Evolutionary conservation across 1,284 basidiomycete species (phyloP).

Genomic region (Pascua guehoae): DNA sequence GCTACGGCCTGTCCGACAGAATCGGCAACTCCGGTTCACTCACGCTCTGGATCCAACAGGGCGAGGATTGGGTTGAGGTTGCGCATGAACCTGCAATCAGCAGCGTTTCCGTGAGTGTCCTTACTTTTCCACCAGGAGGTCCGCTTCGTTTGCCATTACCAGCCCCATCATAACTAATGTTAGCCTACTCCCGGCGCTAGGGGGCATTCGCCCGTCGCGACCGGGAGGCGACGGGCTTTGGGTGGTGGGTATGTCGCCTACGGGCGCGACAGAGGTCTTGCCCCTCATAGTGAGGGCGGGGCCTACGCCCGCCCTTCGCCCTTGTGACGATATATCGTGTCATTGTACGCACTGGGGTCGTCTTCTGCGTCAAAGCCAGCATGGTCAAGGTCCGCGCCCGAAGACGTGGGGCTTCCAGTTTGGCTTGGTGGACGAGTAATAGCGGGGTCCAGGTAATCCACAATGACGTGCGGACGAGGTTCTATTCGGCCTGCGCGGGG

Average conservation of each 20-base stretch:
- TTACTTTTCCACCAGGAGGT: neutral
- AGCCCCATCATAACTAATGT: neutral
- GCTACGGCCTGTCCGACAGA: neutral
- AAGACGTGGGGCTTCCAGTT: too few relatives aligned
- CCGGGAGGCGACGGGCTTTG: too few relatives aligned
- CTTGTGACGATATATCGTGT: too few relatives aligned
- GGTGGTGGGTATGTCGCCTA: neutral
- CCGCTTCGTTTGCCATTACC: neutral
- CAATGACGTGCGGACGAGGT: too few relatives aligned
- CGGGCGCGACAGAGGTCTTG: neutral
- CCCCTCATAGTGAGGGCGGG: too few relatives aligned
- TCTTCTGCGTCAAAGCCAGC: too few relatives aligned
- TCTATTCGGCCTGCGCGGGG: too few relatives aligned
- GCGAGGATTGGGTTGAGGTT: constrained; percentile 12
- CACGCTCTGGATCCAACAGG: constrained; percentile 16
- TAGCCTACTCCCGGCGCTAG: neutral
- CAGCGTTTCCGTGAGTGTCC: neutral
- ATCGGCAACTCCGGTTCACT: neutral
- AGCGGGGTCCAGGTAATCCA: too few relatives aligned
- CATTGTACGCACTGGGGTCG: too few relatives aligned
- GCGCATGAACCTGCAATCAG: neutral
- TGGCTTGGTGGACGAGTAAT: too few relatives aligned
- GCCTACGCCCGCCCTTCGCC: too few relatives aligned
- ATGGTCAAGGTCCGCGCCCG: too few relatives aligned
- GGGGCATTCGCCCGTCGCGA: neutral